Conservation (phyloP, 2,329 filamentous ascomycete species). For the Phyllosticta paracitricarpa region DNA sequence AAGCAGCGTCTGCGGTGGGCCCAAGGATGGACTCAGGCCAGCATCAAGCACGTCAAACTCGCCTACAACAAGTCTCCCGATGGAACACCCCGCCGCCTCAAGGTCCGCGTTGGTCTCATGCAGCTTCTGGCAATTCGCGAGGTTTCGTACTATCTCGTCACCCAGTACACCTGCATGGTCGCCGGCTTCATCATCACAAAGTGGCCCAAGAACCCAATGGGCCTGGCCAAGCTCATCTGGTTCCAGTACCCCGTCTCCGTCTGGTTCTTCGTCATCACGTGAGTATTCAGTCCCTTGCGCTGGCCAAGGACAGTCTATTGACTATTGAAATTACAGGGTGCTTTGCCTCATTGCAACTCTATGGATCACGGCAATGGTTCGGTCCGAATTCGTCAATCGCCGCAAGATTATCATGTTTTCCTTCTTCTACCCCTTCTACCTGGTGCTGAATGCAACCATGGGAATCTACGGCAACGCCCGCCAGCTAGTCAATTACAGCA, state of each 20-base stretch:
- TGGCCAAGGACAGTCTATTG: constrained; percentile 11
- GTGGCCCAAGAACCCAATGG: constrained; percentile 30
- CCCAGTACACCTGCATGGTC: constrained; percentile 39
- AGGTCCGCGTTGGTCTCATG: constrained; percentile 34
- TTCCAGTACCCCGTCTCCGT: constrained; percentile 39
- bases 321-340: constrained; percentile 19
- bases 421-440: constrained; percentile 33
- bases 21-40: constrained; percentile 42
- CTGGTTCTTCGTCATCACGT: constrained; percentile 39
- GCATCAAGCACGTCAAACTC: constrained; percentile 32
- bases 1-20: constrained; percentile 43
- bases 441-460: constrained; percentile 35
- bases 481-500: constrained; percentile 36
- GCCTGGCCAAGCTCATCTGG: constrained; percentile 34
- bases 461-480: constrained; percentile 39
- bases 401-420: constrained; percentile 35
- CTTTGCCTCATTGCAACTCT: constrained; percentile 36
- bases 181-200: constrained; percentile 36
- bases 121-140: constrained; percentile 38
- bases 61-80: constrained; percentile 29
- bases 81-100: constrained; percentile 19
- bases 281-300: constrained; percentile 14
- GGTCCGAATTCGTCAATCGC: constrained; percentile 36
- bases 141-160: constrained; percentile 39
- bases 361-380: constrained; percentile 36